Conservation (phyloP, 306 rosid genomes). For the Macrotyloma uniflorum region DNA sequence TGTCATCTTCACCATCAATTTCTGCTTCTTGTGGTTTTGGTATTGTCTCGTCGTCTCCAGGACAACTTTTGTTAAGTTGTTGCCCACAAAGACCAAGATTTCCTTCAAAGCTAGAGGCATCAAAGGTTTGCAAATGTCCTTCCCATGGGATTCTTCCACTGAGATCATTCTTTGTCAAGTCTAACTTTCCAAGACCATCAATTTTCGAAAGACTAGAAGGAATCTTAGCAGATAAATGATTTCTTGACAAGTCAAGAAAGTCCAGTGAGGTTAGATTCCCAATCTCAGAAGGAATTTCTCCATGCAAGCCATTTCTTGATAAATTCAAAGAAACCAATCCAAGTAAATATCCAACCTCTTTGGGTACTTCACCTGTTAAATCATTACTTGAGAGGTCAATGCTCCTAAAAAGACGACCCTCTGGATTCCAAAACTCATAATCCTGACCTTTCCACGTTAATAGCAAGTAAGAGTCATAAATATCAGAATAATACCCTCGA, state of each 20-base stretch:
- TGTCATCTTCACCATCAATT: not conserved
- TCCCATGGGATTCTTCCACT: not conserved
- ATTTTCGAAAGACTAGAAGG: no score
- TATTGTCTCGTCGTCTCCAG: not conserved
- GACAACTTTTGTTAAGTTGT: conserved; percentile 13
- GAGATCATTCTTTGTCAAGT: no score
- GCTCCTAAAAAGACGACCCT: not conserved
- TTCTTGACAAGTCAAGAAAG: no score
- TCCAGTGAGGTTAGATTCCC: no score
- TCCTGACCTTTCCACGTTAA: not conserved
- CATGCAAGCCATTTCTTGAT: not conserved
- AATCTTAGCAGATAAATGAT: no score
- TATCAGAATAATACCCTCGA: no score
- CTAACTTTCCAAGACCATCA: no score
- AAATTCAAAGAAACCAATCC: not conserved
- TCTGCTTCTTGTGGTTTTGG: not conserved
- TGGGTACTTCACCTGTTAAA: not conserved
- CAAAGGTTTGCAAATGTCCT: not conserved
- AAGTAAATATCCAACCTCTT: not conserved
- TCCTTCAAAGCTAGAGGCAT: not conserved
- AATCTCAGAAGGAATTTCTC: not conserved
- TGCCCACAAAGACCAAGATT: conserved; percentile 13
- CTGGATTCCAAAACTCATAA: no score
- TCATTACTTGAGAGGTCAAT: not conserved
- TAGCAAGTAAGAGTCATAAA: not conserved